A percentile compares a stretch with the other conserved stretches of the same genome.
phyloP scores from a whole-genome alignment of 106 monocot genomes.

The Dactylorhiza incarnata region DNA sequence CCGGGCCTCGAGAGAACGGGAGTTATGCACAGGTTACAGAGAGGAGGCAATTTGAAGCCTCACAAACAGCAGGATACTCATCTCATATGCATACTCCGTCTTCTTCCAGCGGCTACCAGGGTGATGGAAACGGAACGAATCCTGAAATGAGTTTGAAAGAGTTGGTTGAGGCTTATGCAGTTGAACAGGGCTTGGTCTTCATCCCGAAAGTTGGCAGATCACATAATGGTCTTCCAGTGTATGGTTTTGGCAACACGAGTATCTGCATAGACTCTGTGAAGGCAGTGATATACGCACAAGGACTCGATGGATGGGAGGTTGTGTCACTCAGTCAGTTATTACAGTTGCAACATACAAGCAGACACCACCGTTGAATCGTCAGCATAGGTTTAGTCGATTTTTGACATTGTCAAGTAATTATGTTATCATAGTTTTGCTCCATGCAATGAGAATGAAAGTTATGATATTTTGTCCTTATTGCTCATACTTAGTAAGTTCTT shows the following conservation, averaged over 20 bases:
- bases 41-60: slow-evolving; percentile 73
- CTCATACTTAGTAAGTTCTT: neutral
- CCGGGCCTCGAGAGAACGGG: slow-evolving; percentile 64
- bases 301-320: slow-evolving; percentile 56
- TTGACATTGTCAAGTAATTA: neutral
- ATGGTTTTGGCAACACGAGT: slow-evolving; percentile 79
- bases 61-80: slow-evolving; percentile 37
- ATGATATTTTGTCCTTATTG: neutral
- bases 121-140: slow-evolving; percentile 20
- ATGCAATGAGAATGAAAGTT: neutral
- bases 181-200: slow-evolving; percentile 65
- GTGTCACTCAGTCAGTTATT: slow-evolving; percentile 63
- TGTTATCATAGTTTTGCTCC: neutral
- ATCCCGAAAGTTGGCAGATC: slow-evolving; percentile 76
- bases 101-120: slow-evolving; percentile 20
- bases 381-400: neutral
- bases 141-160: slow-evolving; percentile 72
- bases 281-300: slow-evolving; percentile 67
- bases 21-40: slow-evolving; percentile 62
- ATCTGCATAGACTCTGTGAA: slow-evolving; percentile 81
- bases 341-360: slow-evolving; percentile 57
- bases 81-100: slow-evolving; percentile 22
- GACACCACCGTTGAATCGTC: slow-evolving; percentile 18
- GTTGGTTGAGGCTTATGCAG: slow-evolving; percentile 64
- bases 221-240: slow-evolving; percentile 72